These are phyloP conservation scores for Cadophora sp. DNA, from an alignment of 2,329 filamentous ascomycete genomes.

Conservation along the genomic window DNA sequence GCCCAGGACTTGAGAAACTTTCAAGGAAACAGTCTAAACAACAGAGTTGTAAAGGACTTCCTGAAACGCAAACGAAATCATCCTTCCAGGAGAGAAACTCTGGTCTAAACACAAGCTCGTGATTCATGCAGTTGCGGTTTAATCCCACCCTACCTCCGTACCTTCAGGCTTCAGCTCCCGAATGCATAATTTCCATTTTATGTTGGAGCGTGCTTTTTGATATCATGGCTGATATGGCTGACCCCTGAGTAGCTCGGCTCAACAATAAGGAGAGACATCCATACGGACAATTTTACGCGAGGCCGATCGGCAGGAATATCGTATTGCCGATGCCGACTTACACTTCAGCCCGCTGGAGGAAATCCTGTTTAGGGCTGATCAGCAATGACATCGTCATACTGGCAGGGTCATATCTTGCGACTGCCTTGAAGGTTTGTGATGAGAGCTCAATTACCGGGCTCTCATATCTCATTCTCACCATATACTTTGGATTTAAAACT, in stretches of 20 bases:
- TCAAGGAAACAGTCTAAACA: background rate
- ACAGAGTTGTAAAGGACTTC: background rate
- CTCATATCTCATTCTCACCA: background rate
- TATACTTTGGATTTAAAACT: background rate
- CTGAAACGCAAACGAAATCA: background rate
- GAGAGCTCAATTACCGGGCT: background rate
- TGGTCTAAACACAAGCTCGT: background rate
- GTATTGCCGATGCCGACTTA: background rate
- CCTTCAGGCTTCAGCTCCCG: background rate
- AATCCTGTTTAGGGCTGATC: conserved; percentile 17
- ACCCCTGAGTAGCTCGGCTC: conserved; percentile 5
- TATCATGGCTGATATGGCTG: background rate
- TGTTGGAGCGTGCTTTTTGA: conserved; percentile 1
- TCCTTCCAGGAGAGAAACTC: background rate
- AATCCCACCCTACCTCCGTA: conserved; percentile 1
- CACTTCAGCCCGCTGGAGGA: background rate
- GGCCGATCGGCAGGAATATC: background rate
- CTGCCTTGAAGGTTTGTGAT: conserved; percentile 11
- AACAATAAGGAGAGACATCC: conserved; percentile 4
- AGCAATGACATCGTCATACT: conserved; percentile 28
- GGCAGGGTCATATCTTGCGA: conserved; percentile 10
- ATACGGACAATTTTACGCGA: conserved; percentile 1
- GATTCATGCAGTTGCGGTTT: conserved; percentile 2
- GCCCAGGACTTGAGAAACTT: too few relatives aligned
- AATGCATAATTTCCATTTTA: conserved; percentile 7